Percentiles rank a stretch among this genome's conserved stretches.
phyloP scores from a whole-genome alignment of 352 stramenopile species.

The Phytophthora pisi region DNA sequence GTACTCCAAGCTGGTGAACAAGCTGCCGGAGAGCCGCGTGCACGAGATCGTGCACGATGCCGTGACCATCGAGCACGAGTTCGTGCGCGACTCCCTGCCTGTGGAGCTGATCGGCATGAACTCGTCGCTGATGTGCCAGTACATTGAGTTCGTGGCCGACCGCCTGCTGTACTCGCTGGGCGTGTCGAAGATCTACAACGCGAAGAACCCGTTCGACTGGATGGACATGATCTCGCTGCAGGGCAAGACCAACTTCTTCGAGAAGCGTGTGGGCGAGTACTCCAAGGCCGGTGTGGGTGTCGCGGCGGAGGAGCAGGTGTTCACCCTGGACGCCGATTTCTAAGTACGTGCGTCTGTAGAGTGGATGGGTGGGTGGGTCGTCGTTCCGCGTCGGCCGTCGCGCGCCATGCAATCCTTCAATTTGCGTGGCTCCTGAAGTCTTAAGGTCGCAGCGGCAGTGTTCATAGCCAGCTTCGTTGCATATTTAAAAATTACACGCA shows the following conservation, averaged over 20 bases:
- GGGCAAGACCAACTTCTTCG: conserved; percentile 94
- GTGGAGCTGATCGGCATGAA: conserved; percentile 99
- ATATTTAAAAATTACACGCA: conserved; percentile 1
- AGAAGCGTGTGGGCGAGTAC: conserved; percentile 99
- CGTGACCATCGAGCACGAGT: conserved; percentile 98
- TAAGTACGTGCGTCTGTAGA: conserved; percentile 49
- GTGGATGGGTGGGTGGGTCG: conserved; percentile 11
- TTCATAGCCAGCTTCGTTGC: not conserved
- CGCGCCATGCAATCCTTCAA: conserved; percentile 4
- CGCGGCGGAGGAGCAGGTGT: conserved; percentile 86
- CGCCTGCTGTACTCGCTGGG: conserved; percentile 93
- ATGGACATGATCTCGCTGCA: conserved; percentile 99
- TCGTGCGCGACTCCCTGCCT: conserved; percentile 96
- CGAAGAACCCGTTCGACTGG: conserved; percentile 98
- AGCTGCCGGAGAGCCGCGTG: conserved; percentile 93
- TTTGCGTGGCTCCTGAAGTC: not conserved
- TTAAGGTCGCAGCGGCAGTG: not conserved
- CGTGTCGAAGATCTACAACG: conserved; percentile 94
- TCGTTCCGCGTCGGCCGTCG: conserved; percentile 74
- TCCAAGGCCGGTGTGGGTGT: conserved; percentile 97
- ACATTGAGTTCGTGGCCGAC: conserved; percentile 99
- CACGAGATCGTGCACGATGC: conserved; percentile 96
- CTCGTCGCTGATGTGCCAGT: conserved; percentile 96
- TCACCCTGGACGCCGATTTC: conserved; percentile 95
- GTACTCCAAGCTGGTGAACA: conserved; percentile 98